Evolutionary conservation across 1,284 basidiomycete species (phyloP).

Genomic region (Ustilago tritici): DNA sequence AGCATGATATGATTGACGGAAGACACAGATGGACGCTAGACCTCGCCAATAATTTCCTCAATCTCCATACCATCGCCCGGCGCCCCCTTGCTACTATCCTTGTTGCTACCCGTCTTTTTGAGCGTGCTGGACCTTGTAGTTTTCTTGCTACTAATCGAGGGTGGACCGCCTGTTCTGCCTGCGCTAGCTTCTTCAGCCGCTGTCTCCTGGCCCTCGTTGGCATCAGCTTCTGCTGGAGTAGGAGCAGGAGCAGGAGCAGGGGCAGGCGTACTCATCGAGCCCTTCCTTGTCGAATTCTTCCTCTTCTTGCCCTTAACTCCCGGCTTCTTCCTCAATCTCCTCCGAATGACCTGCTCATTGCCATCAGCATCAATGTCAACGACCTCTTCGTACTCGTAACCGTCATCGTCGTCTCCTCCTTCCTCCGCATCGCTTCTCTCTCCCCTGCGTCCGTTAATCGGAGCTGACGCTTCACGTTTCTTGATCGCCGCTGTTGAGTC

Average conservation of each 20-base stretch:
- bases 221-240: not conserved
- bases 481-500: constrained; percentile 19
- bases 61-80: constrained; percentile 39
- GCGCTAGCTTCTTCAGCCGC: not conserved
- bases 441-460: constrained; percentile 23
- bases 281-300: constrained; percentile 28
- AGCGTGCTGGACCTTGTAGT: constrained; percentile 19
- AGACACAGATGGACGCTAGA: not conserved
- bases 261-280: constrained; percentile 24
- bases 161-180: constrained; percentile 21
- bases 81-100: constrained; percentile 25
- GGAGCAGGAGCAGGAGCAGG: constrained; percentile 6
- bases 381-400: constrained; percentile 52
- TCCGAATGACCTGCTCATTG: constrained; percentile 44
- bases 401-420: constrained; percentile 42
- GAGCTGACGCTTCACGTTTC: constrained; percentile 36
- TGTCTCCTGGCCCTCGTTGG: not conserved
- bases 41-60: constrained; percentile 48
- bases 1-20: not conserved
- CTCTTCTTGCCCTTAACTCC: constrained; percentile 32
- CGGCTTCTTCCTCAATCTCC: constrained; percentile 42
- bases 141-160: constrained; percentile 29
- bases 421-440: constrained; percentile 45
- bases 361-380: constrained; percentile 56
- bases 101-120: constrained; percentile 6